Evolutionary conservation across 2,329 filamentous ascomycete species (phyloP).

Genomic region (Xylariaceae sp.): DNA sequence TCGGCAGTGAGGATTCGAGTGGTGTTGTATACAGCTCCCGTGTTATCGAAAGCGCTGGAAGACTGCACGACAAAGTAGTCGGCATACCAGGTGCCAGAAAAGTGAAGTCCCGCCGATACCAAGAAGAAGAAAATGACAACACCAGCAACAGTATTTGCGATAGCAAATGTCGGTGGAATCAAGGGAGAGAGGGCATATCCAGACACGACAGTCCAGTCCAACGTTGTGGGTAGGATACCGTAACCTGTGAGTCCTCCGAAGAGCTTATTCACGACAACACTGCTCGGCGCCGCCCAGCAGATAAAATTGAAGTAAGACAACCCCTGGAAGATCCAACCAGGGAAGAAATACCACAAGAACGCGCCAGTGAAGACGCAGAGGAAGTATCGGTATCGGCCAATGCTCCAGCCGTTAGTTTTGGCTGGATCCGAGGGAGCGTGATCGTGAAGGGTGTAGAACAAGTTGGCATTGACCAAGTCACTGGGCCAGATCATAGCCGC

Average conservation of each 20-base stretch:
- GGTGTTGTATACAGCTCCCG: slow-evolving; percentile 56
- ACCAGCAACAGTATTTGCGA: slow-evolving; percentile 55
- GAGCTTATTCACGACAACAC: slow-evolving; percentile 59
- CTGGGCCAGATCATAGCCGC: slow-evolving; percentile 64
- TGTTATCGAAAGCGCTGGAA: slow-evolving; percentile 62
- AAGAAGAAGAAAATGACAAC: slow-evolving; percentile 52
- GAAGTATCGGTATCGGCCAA: slow-evolving; percentile 57
- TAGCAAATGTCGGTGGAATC: slow-evolving; percentile 57
- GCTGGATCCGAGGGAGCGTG: slow-evolving; percentile 48
- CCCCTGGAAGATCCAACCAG: slow-evolving; percentile 46
- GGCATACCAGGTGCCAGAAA: slow-evolving; percentile 52
- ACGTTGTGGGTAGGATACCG: slow-evolving; percentile 59
- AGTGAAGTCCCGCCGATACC: slow-evolving; percentile 57
- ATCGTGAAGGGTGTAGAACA: slow-evolving; percentile 64
- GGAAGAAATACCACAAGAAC: slow-evolving; percentile 48
- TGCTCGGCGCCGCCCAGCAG: slow-evolving; percentile 56
- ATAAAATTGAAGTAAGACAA: slow-evolving; percentile 34
- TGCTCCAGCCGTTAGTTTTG: slow-evolving; percentile 53
- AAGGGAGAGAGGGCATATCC: slow-evolving; percentile 55
- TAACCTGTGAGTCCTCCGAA: slow-evolving; percentile 61
- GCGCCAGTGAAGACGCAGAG: slow-evolving; percentile 45
- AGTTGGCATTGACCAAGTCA: slow-evolving; percentile 54
- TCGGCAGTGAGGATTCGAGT: slow-evolving; percentile 54
- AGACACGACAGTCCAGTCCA: slow-evolving; percentile 62
- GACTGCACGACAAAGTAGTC: slow-evolving; percentile 61